Evolutionary conservation across 768 basidiomycete species (phyloP).

Genomic region (Psilocybe cyanescens): DNA sequence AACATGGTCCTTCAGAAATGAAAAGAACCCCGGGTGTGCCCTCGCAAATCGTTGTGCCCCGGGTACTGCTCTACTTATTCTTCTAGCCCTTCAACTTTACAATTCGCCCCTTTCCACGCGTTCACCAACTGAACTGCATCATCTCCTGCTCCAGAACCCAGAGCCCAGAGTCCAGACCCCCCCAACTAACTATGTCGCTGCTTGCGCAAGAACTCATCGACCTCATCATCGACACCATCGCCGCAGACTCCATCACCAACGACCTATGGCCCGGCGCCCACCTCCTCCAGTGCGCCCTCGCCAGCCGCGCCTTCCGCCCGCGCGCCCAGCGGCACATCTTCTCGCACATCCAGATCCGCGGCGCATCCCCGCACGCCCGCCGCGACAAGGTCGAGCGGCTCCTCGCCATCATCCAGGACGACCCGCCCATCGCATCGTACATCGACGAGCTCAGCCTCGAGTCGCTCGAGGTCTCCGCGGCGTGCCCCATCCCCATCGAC

Average conservation of each 20-base stretch:
- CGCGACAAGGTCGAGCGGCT: not conserved
- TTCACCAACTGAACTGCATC: no score
- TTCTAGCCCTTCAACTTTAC: no score
- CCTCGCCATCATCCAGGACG: not conserved
- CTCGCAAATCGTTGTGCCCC: no score
- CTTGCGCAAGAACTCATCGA: not conserved
- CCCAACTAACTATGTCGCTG: not conserved
- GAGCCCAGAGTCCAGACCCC: not conserved
- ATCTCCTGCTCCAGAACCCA: no score
- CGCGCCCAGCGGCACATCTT: constrained; percentile 4
- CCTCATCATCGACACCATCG: not conserved
- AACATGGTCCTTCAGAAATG: no score
- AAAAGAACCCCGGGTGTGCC: no score
- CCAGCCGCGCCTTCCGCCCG: not conserved
- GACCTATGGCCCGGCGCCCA: not conserved
- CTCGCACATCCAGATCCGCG: not conserved
- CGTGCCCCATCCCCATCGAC: not conserved
- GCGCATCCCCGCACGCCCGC: not conserved
- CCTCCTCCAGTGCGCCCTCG: not conserved
- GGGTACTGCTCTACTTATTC: no score
- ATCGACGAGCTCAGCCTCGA: constrained; percentile 3
- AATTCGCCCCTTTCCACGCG: no score
- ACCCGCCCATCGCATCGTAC: not conserved
- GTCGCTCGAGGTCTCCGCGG: not conserved
- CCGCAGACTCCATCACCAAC: not conserved